phyloP scores from a whole-genome alignment of 1,139 yeast genomes.

The Scheffersomyces segobiensis region DNA sequence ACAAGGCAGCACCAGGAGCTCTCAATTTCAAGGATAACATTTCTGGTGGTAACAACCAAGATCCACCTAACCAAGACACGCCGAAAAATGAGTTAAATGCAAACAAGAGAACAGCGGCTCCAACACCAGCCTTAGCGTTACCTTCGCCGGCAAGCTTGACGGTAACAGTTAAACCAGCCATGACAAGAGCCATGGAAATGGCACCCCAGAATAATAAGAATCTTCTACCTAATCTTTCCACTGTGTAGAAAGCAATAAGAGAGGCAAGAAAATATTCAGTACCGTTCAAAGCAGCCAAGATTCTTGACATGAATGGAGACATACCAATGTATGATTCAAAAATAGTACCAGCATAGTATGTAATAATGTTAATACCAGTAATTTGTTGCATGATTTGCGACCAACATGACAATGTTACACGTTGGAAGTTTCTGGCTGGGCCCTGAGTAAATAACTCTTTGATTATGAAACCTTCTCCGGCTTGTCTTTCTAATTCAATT shows the following conservation, averaged over 20 bases:
- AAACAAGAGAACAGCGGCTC: conserved; percentile 38
- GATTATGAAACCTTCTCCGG: conserved; percentile 22
- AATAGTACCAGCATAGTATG: conserved; percentile 47
- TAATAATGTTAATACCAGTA: conserved; percentile 41
- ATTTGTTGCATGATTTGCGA: conserved; percentile 48
- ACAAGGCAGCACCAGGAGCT: conserved; percentile 36
- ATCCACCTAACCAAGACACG: conserved; percentile 28
- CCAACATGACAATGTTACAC: conserved; percentile 49
- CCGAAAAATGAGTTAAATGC: conserved; percentile 38
- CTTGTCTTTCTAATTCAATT: conserved; percentile 24
- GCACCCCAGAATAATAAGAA: conserved; percentile 54
- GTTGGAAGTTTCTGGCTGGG: conserved; percentile 46
- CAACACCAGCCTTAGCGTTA: conserved; percentile 21
- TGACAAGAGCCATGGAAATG: conserved; percentile 40
- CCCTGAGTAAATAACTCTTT: conserved; percentile 36
- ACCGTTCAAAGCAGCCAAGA: conserved; percentile 31
- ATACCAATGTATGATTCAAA: conserved; percentile 45
- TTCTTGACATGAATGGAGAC: conserved; percentile 35
- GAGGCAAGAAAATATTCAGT: conserved; percentile 43
- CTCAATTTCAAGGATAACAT: conserved; percentile 33
- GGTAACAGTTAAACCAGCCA: conserved; percentile 32
- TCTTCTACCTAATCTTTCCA: conserved; percentile 58
- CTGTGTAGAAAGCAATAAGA: conserved; percentile 41
- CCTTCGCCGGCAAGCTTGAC: conserved; percentile 27
- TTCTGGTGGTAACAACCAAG: conserved; percentile 35